Base-by-base conservation (phyloP, 192 early-diverging fungal genomes). In the Oehlia diaphana region DNA sequence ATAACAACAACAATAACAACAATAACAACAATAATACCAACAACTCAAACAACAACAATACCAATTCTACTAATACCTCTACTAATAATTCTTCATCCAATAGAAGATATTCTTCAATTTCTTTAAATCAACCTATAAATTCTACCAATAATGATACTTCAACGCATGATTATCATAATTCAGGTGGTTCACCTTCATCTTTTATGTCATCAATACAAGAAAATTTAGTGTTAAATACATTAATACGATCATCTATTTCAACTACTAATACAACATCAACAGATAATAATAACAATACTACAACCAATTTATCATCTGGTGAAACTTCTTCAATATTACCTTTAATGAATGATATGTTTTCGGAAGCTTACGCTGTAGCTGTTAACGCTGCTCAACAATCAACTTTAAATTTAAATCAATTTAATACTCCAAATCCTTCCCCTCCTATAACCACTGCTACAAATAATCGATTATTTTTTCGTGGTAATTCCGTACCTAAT, bases 401-500 rank as follows among this genome's bases (percentile, higher is more conserved):
- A 19, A n/a, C 37, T 9, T 70, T 39, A 19, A 39, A 70, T n/a
- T 39, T 70, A 42, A 70, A 39, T n/a, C 68, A 42, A 70, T 39
- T 70, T 10, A n/a, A 21, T 23, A 70, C 68, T 19, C 39, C 68
- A 70, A 70, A 39, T n/a, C 37, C 35, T 70, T 47, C 68, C 0
- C 33, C 68, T 19, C 19, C 67, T 42, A 33, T n/a, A 16, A 42
- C 33, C 2, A 19, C 39, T 13, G 42, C 68, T 26, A 47, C 69
- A 16, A 37, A 71, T 71, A 19, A 61, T 76, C 61, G 53, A 64
- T 14, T 76, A 12, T 76, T 37, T 63, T 9, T 63, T n/a, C 74
- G 31, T 61, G 37, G 74, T 23, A 33, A 44, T 49, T 47, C 42
- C 13, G 65, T 82, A 9, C 80, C 85, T 13, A 79, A 58, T 69